A percentile compares a stretch with the other conserved stretches of the same genome.
Conservation (phyloP, 2,329 filamentous ascomycete genomes). For the Calonectria pseudoreteaudii region DNA sequence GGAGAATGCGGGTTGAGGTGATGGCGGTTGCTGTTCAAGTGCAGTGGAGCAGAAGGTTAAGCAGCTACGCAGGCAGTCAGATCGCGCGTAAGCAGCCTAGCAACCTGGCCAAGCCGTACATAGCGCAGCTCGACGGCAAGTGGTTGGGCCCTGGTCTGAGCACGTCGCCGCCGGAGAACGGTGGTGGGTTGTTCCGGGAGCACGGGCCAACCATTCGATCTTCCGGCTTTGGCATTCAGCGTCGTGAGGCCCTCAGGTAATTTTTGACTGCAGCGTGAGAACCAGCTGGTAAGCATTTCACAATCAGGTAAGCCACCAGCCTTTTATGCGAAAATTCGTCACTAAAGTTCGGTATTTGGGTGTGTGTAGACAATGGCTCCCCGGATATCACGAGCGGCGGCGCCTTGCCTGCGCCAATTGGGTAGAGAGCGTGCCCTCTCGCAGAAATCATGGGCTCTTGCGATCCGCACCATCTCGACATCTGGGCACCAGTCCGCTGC, state of each 20-base stretch:
- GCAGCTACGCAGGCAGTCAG: slow-evolving; percentile 43
- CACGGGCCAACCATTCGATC: slow-evolving; percentile 28
- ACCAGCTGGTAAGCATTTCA: slow-evolving; percentile 19
- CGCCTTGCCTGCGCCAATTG: slow-evolving; percentile 43
- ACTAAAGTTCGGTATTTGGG: slow-evolving; percentile 5
- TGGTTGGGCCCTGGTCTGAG: slow-evolving; percentile 24
- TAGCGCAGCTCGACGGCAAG: slow-evolving; percentile 27
- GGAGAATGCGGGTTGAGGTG: slow-evolving; percentile 21
- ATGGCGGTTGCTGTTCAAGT: slow-evolving; percentile 29
- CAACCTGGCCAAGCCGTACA: slow-evolving; percentile 34
- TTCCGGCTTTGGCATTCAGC: slow-evolving; percentile 23
- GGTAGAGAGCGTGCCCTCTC: slow-evolving; percentile 28
- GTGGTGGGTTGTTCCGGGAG: slow-evolving; percentile 40
- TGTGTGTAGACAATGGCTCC: slow-evolving; percentile 34
- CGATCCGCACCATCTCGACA: slow-evolving; percentile 44
- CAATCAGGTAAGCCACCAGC: slow-evolving; percentile 25
- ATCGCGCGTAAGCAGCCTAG: slow-evolving; percentile 47
- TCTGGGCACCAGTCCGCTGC: slow-evolving; percentile 40
- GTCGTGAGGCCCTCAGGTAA: slow-evolving; percentile 18
- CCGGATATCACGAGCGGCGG: slow-evolving; percentile 33
- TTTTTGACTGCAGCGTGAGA: slow-evolving; percentile 34
- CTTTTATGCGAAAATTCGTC: not conserved
- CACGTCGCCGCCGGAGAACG: slow-evolving; percentile 31
- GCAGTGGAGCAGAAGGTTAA: slow-evolving; percentile 32
- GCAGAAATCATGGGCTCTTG: slow-evolving; percentile 34